Percentiles rank a stretch among this genome's conserved stretches.
Evolutionary conservation across 2,329 filamentous ascomycete species (phyloP).

Genomic region (Diaporthe batatas): DNA sequence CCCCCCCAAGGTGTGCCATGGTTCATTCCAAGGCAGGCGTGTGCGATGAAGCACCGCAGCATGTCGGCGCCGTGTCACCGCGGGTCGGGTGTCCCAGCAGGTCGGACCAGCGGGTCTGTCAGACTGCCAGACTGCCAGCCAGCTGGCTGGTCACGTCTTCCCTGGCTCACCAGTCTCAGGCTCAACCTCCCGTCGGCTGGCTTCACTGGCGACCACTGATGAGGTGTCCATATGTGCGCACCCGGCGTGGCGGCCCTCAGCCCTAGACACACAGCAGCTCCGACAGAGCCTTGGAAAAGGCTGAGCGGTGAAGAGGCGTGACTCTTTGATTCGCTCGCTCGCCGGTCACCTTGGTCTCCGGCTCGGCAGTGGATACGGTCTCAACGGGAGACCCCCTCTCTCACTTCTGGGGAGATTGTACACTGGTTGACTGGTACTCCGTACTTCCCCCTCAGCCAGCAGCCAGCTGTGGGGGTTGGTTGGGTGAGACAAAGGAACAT

Average conservation of each 20-base stretch:
- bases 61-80: not conserved
- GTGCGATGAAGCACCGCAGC: constrained; percentile 4
- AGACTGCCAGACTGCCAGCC: no score
- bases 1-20: not conserved
- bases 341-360: not conserved
- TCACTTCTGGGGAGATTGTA: not conserved
- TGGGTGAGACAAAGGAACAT: not conserved
- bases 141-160: not conserved
- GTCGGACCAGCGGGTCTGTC: not conserved
- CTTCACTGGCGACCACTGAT: not conserved
- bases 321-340: not conserved
- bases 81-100: constrained; percentile 11
- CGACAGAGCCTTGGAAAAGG: not conserved
- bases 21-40: not conserved
- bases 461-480: not conserved
- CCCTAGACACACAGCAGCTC: constrained; percentile 3
- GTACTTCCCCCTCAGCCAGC: not conserved
- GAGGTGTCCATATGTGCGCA: constrained; percentile 6
- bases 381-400: not conserved
- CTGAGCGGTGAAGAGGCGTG: constrained; percentile 9
- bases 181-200: not conserved
- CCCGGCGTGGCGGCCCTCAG: constrained; percentile 13
- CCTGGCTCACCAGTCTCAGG: not conserved
- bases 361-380: not conserved
- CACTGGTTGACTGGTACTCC: no score